A percentile compares a stretch with the other conserved stretches of the same genome.
Conservation (phyloP, 106 monocot species). For the Dendrobium chrysotoxum region DNA sequence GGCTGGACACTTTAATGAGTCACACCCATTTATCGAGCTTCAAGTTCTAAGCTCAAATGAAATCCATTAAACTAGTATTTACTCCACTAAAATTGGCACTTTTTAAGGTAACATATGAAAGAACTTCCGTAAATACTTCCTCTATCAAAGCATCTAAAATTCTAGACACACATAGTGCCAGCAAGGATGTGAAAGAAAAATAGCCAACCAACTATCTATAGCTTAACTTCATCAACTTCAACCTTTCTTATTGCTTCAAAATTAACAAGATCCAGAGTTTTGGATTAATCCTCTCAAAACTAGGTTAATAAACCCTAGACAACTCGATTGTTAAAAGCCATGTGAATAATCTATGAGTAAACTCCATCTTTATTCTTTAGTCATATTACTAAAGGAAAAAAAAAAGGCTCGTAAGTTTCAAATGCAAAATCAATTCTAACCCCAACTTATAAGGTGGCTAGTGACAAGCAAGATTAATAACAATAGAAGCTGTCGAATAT, state of each 20-base stretch:
- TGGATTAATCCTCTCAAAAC: background rate
- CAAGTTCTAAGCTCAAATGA: background rate
- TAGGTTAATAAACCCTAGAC: background rate
- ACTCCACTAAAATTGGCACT: background rate
- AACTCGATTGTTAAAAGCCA: background rate
- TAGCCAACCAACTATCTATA: background rate
- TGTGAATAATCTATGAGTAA: background rate
- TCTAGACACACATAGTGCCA: background rate
- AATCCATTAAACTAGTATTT: background rate
- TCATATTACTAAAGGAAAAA: too few relatives aligned
- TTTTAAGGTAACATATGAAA: background rate
- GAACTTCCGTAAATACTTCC: background rate
- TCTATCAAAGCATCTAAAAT: background rate
- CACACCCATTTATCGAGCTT: background rate
- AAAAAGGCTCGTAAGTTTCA: too few relatives aligned
- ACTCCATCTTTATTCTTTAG: too few relatives aligned
- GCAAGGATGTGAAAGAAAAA: background rate
- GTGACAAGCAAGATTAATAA: too few relatives aligned
- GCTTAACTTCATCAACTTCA: background rate
- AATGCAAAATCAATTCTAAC: too few relatives aligned
- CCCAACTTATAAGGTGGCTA: too few relatives aligned
- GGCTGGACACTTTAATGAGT: background rate
- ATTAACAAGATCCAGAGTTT: background rate
- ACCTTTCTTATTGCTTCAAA: background rate
- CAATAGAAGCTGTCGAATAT: too few relatives aligned